Percentiles rank a stretch among this genome's conserved stretches.
Conservation (phyloP, 495 filamentous ascomycete species). For the Neurospora sp. region DNA sequence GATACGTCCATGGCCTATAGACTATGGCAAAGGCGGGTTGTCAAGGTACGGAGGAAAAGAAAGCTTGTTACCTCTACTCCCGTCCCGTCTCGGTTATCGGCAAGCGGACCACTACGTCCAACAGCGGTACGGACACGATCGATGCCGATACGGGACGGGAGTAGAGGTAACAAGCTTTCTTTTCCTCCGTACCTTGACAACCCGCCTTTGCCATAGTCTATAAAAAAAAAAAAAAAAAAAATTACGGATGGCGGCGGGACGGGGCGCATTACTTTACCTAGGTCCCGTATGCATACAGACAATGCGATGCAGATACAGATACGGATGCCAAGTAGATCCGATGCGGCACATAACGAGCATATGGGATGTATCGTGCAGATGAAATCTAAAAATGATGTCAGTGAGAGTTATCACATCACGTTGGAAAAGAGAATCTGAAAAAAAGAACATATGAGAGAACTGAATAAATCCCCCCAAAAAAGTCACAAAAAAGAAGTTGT, state of each 20-base stretch:
- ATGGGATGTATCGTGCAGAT: too few relatives aligned
- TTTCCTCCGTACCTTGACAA: too few relatives aligned
- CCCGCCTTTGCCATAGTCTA: too few relatives aligned
- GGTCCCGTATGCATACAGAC: neutral
- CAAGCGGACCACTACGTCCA: neutral
- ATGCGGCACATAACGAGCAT: neutral
- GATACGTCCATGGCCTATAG: neutral
- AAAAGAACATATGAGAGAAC: neutral
- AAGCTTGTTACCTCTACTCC: too few relatives aligned
- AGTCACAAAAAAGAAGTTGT: neutral
- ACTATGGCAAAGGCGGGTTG: neutral
- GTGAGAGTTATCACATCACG: neutral
- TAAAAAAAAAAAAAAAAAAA: too few relatives aligned
- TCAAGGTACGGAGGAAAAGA: neutral
- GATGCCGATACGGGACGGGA: neutral
- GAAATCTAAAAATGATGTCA: neutral
- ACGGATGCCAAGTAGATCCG: neutral
- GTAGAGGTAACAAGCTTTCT: too few relatives aligned
- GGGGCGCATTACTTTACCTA: neutral
- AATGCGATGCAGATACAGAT: neutral
- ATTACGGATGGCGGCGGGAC: too few relatives aligned
- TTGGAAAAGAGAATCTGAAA: neutral
- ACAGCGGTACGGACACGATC: neutral
- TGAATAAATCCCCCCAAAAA: neutral
- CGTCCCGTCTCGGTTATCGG: neutral